Evolutionary conservation across 2,329 filamentous ascomycete genomes (phyloP).

Genomic region (Chlorencoelia australis): DNA sequence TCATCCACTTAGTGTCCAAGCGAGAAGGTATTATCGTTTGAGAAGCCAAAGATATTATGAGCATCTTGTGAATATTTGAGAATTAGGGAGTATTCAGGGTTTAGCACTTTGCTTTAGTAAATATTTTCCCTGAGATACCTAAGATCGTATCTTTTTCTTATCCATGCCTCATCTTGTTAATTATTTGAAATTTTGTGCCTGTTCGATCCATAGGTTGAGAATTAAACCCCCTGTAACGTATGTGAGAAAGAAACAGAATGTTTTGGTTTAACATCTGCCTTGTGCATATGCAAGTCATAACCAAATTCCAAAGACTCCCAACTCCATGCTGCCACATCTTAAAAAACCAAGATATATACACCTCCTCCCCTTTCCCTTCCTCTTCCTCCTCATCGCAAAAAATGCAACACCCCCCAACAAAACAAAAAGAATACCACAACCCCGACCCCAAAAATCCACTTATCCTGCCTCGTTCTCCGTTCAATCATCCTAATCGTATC

Average conservation of each 20-base stretch:
- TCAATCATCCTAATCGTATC: constrained; percentile 98
- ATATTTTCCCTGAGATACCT: not conserved
- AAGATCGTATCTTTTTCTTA: not conserved
- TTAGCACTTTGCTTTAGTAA: not conserved
- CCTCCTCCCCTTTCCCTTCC: too few relatives aligned
- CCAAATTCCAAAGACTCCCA: too few relatives aligned
- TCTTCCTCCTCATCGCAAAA: constrained; percentile 58
- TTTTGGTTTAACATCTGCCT: not conserved
- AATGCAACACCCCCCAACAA: constrained; percentile 85
- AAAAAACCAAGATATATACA: too few relatives aligned
- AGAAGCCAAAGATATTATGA: not conserved
- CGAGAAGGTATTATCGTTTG: not conserved
- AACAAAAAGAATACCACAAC: constrained; percentile 82
- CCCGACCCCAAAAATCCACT: constrained; percentile 92
- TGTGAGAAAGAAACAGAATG: not conserved
- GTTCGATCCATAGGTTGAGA: not conserved
- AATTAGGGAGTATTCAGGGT: not conserved
- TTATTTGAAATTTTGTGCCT: not conserved
- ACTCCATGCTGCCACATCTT: too few relatives aligned
- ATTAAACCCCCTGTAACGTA: not conserved
- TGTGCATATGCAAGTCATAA: too few relatives aligned
- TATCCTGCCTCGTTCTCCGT: constrained; percentile 82
- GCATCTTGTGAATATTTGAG: not conserved
- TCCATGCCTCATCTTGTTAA: not conserved
- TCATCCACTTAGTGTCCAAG: not conserved